Base-by-base conservation (phyloP, 1,284 basidiomycete genomes). In the Cystobasidium pallidum region DNA sequence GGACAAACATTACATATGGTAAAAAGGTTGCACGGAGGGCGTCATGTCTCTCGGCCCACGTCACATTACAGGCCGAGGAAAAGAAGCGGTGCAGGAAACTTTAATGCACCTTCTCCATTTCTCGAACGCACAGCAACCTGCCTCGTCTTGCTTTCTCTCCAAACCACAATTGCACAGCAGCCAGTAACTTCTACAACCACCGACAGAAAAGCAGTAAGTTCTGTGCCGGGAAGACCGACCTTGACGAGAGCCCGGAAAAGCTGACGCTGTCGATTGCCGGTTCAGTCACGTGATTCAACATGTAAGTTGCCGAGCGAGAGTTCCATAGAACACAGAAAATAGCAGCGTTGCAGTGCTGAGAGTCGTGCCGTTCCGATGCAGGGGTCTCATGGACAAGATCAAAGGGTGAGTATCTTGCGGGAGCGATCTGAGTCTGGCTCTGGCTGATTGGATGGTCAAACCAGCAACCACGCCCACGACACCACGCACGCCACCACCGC, bases 311-410 rank as follows among this genome's bases (percentile, higher is more conserved):
- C 43, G 11, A 17, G n/a, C 19, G 43, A n/a, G n/a, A n/a, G n/a
- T n/a, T n/a, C n/a, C n/a, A n/a, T n/a, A n/a, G n/a, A n/a, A n/a
- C n/a, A n/a, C n/a, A n/a, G n/a, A n/a, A n/a, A n/a, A n/a, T n/a
- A 39, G 36, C 36, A 39, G 36, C 36, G 36, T 39, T 39, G 36
- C 13, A 6, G 36, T 39, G 36, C 36, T 39, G 36, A 39, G 13
- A 13, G 36, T 13, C 7, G 6, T 13, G 36, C 6, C 13, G 36
- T 39, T 6, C 36, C 13, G 36, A 7, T 45, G 36, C 54, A 68
- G 43, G 66, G 66, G 66, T 59, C 52, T 68, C 54, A 58, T 68
- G 34, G 66, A 68, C 28, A 68, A 68, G 54, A 54, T 68, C 52
- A 68, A 68, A 51, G 66, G 66, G 39, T 43, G 45, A 52, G 52